Base-by-base conservation (phyloP, 306 rosid genomes). In the Cucumis cinereus region DNA sequence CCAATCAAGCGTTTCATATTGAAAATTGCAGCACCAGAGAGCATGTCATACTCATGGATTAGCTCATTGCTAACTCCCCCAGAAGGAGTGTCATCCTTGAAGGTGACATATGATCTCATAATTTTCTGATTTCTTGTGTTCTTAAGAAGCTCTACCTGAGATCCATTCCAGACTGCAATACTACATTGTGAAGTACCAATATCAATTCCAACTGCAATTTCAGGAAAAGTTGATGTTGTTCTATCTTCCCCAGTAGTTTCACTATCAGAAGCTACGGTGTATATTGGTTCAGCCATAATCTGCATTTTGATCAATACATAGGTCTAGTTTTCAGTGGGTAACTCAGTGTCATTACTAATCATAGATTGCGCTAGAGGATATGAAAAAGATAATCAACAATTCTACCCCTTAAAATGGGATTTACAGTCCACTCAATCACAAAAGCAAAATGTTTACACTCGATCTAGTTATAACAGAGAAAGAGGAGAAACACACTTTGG, bases 1-100 rank as follows among this genome's bases (percentile, higher is more conserved):
- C 97, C 98, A 20, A 93, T 86, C 77, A 93, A 77, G 73, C 97
- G 97, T 83, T 93, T 93, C 88, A 91, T 83, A 72, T 93, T 93
- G 88, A 91, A 93, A 81, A 93, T 82, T 17, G 98, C 81, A 26
- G 88, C 84, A 69, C 98, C 97, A 20, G 89, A 87, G 38, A 93
- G 79, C 85, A 91, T 69, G 61, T 91, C 96, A 3, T 80, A 81
- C 52, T 91, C 97, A 0, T 77, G 80, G 30, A 86, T 82, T 66
- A 82, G 81, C 78, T 82, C 90, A 77, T 77, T 81, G 56, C 79
- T 80, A 68, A 88, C 85, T 61, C 90, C 96, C 16, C 90, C 91
- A 9, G 96, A 87, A 68, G 97, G 92, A 56, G 38, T 45, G 15
- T 84, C 86, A 53, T 88, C 92, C 80, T 86, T 90, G 82, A 87